Base-by-base conservation (phyloP, 2,329 filamentous ascomycete genomes). In the Phoma sp. region DNA sequence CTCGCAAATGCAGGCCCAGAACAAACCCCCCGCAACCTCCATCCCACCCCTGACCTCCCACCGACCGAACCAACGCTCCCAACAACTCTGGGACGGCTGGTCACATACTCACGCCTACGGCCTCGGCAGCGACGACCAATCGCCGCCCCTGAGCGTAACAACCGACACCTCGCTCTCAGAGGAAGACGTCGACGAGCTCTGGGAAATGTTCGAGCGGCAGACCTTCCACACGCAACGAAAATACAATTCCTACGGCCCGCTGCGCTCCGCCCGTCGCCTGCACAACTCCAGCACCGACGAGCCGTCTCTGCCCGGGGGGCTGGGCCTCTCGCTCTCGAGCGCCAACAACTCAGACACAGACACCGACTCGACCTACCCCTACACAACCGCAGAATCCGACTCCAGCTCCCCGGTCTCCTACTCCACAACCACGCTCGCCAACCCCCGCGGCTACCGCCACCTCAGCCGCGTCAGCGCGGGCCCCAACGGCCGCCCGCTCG, bases 121-220 rank as follows among this genome's bases (percentile, higher is more conserved):
- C 9, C 61, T 69, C 22, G 54, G 59, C 32, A 64, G 59, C 42
- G 70, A 72, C 55, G 69, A 73, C 41, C 68, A 70, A 25, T 68
- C 65, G 0, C 69, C 70, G 1, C 61, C 69, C 2, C 64, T 65
- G 46, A 71, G 68, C 56, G 64, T 71, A 7, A 65, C 64, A 1
- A 71, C 70, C 9, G 66, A 71, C 41, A 67, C 61, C 0, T 69
- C 65, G 3, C 63, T 66, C n/a, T 67, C 71, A 39, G 70, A 73
- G 37, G 70, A 73, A 46, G 71, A 74, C 33, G 54, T 72, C 11
- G 72, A 75, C 55, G 69, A 72, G 18, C 63, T 71, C 7, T 75
- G 71, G 71, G 71, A 74, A 18, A 52, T 39, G 1, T 67, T 72
- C 32, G 71, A 73, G 25, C 64, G 65, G 2, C 43, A 61, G 2